phyloP scores from a whole-genome alignment of 257 asterid genomes.

The Solanum chilense region DNA sequence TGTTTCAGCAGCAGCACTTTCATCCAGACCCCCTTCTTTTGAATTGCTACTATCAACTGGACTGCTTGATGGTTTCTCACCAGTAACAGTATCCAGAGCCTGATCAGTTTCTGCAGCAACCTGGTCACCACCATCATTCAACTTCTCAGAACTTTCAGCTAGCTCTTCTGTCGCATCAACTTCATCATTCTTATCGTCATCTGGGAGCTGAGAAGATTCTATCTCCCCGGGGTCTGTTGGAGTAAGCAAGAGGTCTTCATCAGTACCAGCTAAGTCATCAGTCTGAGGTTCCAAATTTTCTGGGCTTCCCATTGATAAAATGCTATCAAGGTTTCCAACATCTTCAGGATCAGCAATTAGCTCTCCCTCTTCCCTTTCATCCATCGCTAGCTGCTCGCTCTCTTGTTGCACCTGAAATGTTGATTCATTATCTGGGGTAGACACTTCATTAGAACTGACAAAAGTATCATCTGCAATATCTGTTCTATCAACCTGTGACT shows the following conservation, averaged over 20 bases:
- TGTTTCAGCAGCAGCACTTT: constrained; percentile 5
- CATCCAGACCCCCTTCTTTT: constrained; percentile 32
- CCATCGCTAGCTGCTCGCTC: constrained; percentile 39
- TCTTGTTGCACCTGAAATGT: constrained; percentile 54
- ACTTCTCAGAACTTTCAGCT: constrained; percentile 26
- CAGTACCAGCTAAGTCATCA: constrained; percentile 33
- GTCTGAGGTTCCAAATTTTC: constrained; percentile 32
- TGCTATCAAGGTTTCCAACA: constrained; percentile 21
- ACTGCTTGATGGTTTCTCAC: constrained; percentile 30
- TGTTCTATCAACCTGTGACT: constrained; percentile 26
- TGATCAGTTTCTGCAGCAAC: constrained; percentile 25
- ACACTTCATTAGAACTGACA: constrained; percentile 27
- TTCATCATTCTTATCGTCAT: constrained; percentile 38
- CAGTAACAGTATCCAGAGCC: constrained; percentile 9
- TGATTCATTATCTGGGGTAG: constrained; percentile 35
- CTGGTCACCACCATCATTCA: constrained; percentile 25
- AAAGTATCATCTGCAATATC: constrained; percentile 36
- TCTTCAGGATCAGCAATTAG: constrained; percentile 39
- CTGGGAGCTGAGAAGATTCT: constrained; percentile 30
- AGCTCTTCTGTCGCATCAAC: constrained; percentile 16
- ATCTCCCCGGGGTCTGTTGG: constrained; percentile 50
- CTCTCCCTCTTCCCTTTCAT: constrained; percentile 88
- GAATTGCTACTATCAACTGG: constrained; percentile 26
- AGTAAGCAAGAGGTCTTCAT: constrained; percentile 13
- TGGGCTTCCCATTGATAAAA: constrained; percentile 17